These are phyloP conservation scores for Rubia yunnanensis DNA, from an alignment of 257 asterid genomes.

Conservation along the genomic window DNA sequence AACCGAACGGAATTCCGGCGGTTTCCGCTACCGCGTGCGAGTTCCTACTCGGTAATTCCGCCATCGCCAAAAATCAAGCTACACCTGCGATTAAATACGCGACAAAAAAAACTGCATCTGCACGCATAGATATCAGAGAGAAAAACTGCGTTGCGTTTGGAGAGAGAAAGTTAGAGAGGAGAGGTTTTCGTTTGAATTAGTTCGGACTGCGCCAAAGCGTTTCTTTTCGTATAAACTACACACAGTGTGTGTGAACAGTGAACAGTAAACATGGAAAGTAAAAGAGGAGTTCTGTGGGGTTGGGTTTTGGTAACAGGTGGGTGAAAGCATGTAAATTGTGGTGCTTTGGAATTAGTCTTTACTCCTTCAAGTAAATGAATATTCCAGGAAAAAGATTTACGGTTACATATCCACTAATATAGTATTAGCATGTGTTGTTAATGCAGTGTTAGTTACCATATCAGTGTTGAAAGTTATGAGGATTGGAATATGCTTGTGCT, in stretches of 20 bases:
- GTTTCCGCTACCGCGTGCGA: slow-evolving; percentile 31
- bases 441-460: background rate
- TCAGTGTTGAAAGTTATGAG: background rate
- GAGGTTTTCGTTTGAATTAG: background rate
- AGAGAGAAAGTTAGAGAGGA: background rate
- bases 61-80: slow-evolving; percentile 27
- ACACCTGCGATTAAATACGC: background rate
- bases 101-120: background rate
- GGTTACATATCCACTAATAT: background rate
- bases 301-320: background rate
- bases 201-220: slow-evolving; percentile 12
- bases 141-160: slow-evolving; percentile 1
- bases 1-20: slow-evolving; percentile 71
- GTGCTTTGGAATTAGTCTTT: background rate
- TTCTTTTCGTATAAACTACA: background rate
- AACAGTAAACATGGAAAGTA: background rate
- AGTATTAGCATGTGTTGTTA: too few species aligned
- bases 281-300: background rate
- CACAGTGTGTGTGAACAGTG: background rate
- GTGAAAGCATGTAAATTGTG: slow-evolving; percentile 1
- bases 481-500: background rate
- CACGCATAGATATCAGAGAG: background rate
- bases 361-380: background rate
- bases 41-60: slow-evolving; percentile 41
- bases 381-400: background rate